Base-by-base conservation (phyloP, 2,329 filamentous ascomycete species). In the Alternaria arbusti region DNA sequence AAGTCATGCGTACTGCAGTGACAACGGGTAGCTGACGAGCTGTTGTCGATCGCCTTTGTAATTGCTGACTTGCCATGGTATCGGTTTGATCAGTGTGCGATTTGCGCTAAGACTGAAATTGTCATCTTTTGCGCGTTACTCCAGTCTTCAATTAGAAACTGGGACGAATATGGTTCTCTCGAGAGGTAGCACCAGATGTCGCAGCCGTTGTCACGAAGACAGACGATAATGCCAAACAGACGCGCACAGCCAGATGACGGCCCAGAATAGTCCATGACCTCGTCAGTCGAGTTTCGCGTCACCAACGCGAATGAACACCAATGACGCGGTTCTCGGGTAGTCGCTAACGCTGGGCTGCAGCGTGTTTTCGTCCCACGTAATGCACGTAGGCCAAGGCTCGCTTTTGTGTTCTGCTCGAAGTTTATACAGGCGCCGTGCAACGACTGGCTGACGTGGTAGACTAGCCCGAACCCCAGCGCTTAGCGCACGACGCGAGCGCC, bases 311-410 rank as follows among this genome's bases (percentile, higher is more conserved):
- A 25, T 20, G 13, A 23, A 12, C 49, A 51, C 54, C 49, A 46
- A 44, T 50, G 50, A 49, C 57, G 47, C 54, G 28, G 30, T 30
- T 43, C 43, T 47, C 17, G 54, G 46, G 44, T 62, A 32, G 40
- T 52, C 59, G 43, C 45, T 58, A 56, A 62, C 44, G 47, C 57
- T 59, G 54, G 60, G 63, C 49, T 62, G 70, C 57, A 63, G 59
- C 40, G 64, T 59, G 65, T 67, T 57, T 64, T 54, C 45, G 63
- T 68, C 61, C 54, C 65, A 70, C 67, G 59, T 61, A 58, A 63
- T 61, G 63, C 64, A 76, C 71, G 71, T 76, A 75, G 61, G 77
- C 74, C 76, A 78, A 78, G 74, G 36, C 61, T 71, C 72, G 70
- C 70, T 71, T 74, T 63, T 61, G 64, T 66, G 55, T 57, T 66